Conservation (phyloP, 495 filamentous ascomycete species). For the Penicillium maclennaniae region DNA sequence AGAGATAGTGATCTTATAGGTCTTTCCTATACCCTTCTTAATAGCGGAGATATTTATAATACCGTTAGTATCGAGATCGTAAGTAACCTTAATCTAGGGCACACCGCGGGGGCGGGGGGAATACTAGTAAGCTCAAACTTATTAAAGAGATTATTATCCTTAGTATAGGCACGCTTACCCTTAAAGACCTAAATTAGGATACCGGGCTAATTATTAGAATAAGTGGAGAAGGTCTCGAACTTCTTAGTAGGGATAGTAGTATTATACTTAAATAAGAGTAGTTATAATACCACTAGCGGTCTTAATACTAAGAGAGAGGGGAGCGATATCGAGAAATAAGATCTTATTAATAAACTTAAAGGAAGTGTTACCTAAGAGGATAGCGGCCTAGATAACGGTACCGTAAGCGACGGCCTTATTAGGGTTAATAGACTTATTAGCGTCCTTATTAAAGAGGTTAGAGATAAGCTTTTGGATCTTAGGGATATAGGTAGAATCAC, state of each 20-base stretch:
- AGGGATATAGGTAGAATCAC: slow-evolving; percentile 98
- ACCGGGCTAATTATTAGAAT: slow-evolving; percentile 98
- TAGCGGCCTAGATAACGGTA: slow-evolving; percentile 96
- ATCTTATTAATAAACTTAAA: slow-evolving; percentile 97
- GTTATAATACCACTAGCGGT: slow-evolving; percentile 99
- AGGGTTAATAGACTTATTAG: slow-evolving; percentile 99
- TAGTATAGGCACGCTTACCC: slow-evolving; percentile 95
- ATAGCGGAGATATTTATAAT: slow-evolving; percentile 96
- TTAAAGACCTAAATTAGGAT: slow-evolving; percentile 99
- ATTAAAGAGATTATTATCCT: slow-evolving; percentile 98
- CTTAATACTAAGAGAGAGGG: slow-evolving; percentile 96
- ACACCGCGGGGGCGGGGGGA: slow-evolving; percentile 96
- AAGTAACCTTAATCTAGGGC: slow-evolving; percentile 98
- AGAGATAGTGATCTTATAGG: slow-evolving; percentile 94
- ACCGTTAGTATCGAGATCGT: slow-evolving; percentile 97
- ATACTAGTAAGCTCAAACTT: slow-evolving; percentile 99
- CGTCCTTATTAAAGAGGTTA: too few relatives aligned
- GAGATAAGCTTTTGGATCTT: slow-evolving; percentile 77
- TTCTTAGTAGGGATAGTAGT: slow-evolving; percentile 99
- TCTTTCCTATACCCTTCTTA: slow-evolving; percentile 98
- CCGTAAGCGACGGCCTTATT: slow-evolving; percentile 99
- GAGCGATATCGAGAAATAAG: slow-evolving; percentile 91
- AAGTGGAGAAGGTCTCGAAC: too few relatives aligned
- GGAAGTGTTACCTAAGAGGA: slow-evolving; percentile 83
- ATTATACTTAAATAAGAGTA: slow-evolving; percentile 95